These are phyloP conservation scores for Rhizophagus clarus DNA, from an alignment of 192 early-diverging fungal genomes.

Conservation along the genomic window DNA sequence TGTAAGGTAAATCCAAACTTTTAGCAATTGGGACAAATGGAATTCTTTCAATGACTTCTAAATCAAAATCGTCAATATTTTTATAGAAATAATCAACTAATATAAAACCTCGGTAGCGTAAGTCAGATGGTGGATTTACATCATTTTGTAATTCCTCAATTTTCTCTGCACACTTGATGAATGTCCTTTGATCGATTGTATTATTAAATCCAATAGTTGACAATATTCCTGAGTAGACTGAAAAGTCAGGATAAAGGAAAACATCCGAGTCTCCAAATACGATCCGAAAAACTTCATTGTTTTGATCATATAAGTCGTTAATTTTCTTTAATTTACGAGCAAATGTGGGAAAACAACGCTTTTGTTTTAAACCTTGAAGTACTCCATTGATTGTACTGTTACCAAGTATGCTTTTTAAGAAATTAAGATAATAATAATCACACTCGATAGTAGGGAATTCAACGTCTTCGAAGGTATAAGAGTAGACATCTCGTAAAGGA, in stretches of 20 bases:
- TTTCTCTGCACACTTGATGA: background rate
- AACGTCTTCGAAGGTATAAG: background rate
- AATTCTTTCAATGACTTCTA: background rate
- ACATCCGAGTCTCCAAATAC: background rate
- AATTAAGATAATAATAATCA: background rate
- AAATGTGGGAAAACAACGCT: background rate
- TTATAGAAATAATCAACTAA: constrained; percentile 22
- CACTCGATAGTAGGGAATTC: background rate
- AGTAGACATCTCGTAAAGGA: background rate
- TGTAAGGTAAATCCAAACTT: background rate
- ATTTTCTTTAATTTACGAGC: background rate
- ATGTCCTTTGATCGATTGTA: background rate
- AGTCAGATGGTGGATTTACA: background rate
- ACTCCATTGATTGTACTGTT: background rate
- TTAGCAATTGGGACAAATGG: constrained; percentile 5
- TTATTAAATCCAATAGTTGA: constrained; percentile 10
- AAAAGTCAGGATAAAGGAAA: background rate
- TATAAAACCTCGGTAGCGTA: constrained; percentile 5
- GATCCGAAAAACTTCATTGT: background rate
- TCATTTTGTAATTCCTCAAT: background rate
- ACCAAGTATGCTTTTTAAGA: background rate
- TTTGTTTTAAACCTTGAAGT: background rate
- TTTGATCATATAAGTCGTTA: background rate
- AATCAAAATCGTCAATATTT: background rate
- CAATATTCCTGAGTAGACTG: background rate